phyloP scores from a whole-genome alignment of 306 rosid species.

The Vicia sativa region DNA sequence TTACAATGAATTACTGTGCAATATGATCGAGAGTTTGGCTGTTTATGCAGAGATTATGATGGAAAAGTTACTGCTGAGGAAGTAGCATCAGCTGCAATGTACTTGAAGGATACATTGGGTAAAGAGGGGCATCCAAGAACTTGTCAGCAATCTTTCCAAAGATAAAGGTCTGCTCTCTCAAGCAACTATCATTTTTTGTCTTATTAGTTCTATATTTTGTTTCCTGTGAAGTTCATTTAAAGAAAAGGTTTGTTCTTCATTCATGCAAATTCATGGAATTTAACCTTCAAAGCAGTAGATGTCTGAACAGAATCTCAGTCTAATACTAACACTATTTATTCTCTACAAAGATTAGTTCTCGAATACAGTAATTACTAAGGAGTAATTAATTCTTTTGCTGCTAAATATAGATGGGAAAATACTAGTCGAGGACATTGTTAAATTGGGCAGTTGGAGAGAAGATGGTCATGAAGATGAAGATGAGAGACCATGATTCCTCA shows the following conservation, averaged over 20 bases:
- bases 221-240: constrained; percentile 5
- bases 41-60: constrained; percentile 77
- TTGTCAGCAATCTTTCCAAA: constrained; percentile 84
- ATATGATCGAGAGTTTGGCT: background rate
- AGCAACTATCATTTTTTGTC: constrained; percentile 17
- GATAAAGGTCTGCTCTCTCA: constrained; percentile 61
- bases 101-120: constrained; percentile 84
- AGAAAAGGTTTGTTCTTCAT: constrained; percentile 4
- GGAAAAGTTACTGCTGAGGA: constrained; percentile 98
- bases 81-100: constrained; percentile 92
- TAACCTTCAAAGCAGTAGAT: constrained; percentile 5
- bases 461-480: constrained; percentile 57
- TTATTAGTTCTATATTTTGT: background rate
- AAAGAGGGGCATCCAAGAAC: constrained; percentile 97
- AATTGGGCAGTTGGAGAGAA: constrained; percentile 70
- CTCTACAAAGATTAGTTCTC: constrained; percentile 20
- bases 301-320: constrained; percentile 11
- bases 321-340: background rate
- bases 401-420: constrained; percentile 88
- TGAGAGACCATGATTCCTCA: constrained; percentile 22
- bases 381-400: constrained; percentile 25
- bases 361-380: constrained; percentile 5
- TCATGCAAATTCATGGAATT: constrained; percentile 12
- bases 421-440: constrained; percentile 93
- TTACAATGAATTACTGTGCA: constrained; percentile 26